Evolutionary conservation across 495 filamentous ascomycete genomes (phyloP), one percentile per base, ranked within the genome.

Genomic region (Talaromyces proteolyticus): DNA sequence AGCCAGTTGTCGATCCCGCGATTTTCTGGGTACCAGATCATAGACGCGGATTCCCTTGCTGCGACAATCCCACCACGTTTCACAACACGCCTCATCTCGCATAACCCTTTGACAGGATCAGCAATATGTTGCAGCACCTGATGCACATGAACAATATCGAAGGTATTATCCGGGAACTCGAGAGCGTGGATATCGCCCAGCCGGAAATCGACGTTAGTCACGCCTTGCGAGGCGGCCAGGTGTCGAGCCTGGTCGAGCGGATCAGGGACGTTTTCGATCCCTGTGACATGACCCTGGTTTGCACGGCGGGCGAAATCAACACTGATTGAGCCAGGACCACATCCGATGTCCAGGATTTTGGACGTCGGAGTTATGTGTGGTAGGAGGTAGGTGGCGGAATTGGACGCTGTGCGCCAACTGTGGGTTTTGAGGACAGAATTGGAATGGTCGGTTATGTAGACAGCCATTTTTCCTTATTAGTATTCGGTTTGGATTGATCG

Each of bases 101-200:
- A 50, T 6, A 82, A 53, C 0, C 69, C 78, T 10, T 57, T 53
- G 2, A 75, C 59, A 0, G 74, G 75, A 23, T 75, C 63, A 0
- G 60, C 47, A 3, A 84, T 54, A 53, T 87, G 80, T 14, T 75
- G 64, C 5, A 85, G 65, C 5, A 82, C 68, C 52, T 85, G 81
- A 48, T 80, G 77, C 20, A 65, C 67, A 53, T 77, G 77, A 14
- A 85, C 78, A 3, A 85, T 50, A 57, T 87, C 82, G 53, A 86
- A 87, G 0, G 61, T 66, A 26, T 65, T 59, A 42, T 82, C 77
- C 8, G 55, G 42, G 50, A 74, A 82, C 2, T 67, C 55, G 4
- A 72, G 57, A 60, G 57, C 42, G 57, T 67, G 59, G 39, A 77
- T 69, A 52, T 84, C 70, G 24, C 70, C 79, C 0, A 69, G 59